Percentiles rank a stretch among this genome's conserved stretches.
Evolutionary conservation across 148 eudicot genomes (phyloP).

Genomic region (Hydrangea macrophylla): DNA sequence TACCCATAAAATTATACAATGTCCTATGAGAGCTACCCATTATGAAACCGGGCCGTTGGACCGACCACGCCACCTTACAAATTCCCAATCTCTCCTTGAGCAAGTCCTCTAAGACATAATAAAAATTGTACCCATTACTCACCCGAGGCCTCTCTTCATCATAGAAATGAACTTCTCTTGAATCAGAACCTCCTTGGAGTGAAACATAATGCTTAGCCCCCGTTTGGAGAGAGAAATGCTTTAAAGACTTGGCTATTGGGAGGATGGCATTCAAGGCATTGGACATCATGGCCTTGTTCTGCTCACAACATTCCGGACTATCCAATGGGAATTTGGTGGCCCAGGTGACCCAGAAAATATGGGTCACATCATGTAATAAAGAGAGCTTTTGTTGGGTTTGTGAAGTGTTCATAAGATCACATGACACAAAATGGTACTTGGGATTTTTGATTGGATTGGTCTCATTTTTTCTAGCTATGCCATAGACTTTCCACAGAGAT

Average conservation of each 20-base stretch:
- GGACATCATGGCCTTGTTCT: slow-evolving; percentile 71
- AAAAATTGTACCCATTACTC: slow-evolving; percentile 47
- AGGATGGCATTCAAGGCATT: slow-evolving; percentile 64
- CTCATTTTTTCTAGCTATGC: slow-evolving; percentile 58
- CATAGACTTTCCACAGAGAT: slow-evolving; percentile 73
- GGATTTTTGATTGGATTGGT: slow-evolving; percentile 15
- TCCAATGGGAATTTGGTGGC: slow-evolving; percentile 64
- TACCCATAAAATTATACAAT: slow-evolving; percentile 67
- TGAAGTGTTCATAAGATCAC: slow-evolving; percentile 57
- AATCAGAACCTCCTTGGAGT: slow-evolving; percentile 12
- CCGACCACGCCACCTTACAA: slow-evolving; percentile 56
- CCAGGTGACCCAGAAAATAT: slow-evolving; percentile 91
- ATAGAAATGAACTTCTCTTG: slow-evolving; percentile 15
- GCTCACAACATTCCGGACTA: slow-evolving; percentile 63
- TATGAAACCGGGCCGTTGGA: slow-evolving; percentile 78
- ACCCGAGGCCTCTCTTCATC: slow-evolving; percentile 67
- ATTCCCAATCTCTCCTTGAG: slow-evolving; percentile 53
- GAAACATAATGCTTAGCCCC: slow-evolving; percentile 83
- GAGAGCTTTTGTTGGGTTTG: slow-evolving; percentile 55
- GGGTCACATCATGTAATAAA: slow-evolving; percentile 57
- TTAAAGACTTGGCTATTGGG: slow-evolving; percentile 36
- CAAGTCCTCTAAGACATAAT: slow-evolving; percentile 76
- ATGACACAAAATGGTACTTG: slow-evolving; percentile 59
- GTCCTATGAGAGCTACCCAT: slow-evolving; percentile 63
- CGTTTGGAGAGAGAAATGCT: slow-evolving; percentile 78